Evolutionary conservation across 768 basidiomycete genomes (phyloP).

Genomic region (Trametes gibbosa): DNA sequence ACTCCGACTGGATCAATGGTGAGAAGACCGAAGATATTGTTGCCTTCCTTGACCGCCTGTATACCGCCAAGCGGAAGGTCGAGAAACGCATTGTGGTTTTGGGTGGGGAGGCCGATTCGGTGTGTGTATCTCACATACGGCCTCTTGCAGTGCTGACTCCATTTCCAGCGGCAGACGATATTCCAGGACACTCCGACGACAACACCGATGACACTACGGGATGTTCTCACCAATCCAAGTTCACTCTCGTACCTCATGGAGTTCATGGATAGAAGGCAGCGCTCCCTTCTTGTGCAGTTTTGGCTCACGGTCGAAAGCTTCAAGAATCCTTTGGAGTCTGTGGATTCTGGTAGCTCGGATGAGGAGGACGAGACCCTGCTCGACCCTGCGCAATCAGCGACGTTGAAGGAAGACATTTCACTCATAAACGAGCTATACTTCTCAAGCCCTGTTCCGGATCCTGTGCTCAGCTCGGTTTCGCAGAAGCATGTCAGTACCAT

Average conservation of each 20-base stretch:
- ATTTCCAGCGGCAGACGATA: slow-evolving; percentile 35
- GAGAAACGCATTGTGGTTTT: slow-evolving; percentile 83
- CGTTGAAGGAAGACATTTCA: slow-evolving; percentile 80
- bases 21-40: slow-evolving; percentile 83
- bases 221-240: slow-evolving; percentile 83
- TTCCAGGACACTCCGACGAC: slow-evolving; percentile 35
- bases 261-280: slow-evolving; percentile 90
- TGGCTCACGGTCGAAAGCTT: slow-evolving; percentile 98
- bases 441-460: slow-evolving; percentile 53
- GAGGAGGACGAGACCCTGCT: slow-evolving; percentile 63
- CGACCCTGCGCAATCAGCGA: slow-evolving; percentile 53
- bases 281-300: slow-evolving; percentile 88
- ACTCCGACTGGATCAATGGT: slow-evolving; percentile 86
- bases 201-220: slow-evolving; percentile 61
- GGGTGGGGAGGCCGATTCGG: slow-evolving; percentile 67
- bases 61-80: slow-evolving; percentile 83
- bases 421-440: slow-evolving; percentile 92
- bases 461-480: slow-evolving; percentile 60
- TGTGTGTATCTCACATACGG: slow-evolving; percentile 30
- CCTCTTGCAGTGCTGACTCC: not conserved
- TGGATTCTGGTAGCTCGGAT: slow-evolving; percentile 55
- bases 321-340: slow-evolving; percentile 90
- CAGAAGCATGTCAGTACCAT: slow-evolving; percentile 71
- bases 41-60: slow-evolving; percentile 83
- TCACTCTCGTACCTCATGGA: slow-evolving; percentile 97